These are phyloP conservation scores for Candida ortonii DNA, from an alignment of 805 yeast species.

Conservation along the genomic window DNA sequence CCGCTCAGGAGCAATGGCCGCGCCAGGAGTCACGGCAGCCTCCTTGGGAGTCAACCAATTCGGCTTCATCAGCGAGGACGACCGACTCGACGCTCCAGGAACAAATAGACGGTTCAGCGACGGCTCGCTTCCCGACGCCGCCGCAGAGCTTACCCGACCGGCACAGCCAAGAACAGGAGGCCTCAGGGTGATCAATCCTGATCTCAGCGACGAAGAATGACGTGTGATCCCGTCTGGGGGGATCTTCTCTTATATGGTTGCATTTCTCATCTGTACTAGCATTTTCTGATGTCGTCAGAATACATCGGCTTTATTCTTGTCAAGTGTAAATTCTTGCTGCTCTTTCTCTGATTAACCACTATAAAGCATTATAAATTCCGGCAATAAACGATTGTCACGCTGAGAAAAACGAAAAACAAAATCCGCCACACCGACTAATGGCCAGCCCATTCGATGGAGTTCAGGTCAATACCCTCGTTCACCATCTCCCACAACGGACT, in stretches of 20 bases:
- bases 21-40: constrained; percentile 9
- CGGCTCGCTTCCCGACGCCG: constrained; percentile 36
- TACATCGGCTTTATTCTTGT: too few species aligned
- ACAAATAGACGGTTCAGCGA: constrained; percentile 34
- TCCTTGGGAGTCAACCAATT: constrained; percentile 19
- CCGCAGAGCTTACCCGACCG: constrained; percentile 20
- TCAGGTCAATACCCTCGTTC: constrained; percentile 94
- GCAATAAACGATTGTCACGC: too few species aligned
- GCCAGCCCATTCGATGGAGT: constrained; percentile 96
- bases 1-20: constrained; percentile 8
- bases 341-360: too few species aligned
- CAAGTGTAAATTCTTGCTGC: too few species aligned
- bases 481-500: constrained; percentile 99
- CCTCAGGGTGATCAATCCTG: constrained; percentile 35
- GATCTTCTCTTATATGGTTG: too few species aligned
- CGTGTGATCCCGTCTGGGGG: not conserved
- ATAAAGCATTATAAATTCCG: too few species aligned
- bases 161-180: constrained; percentile 18
- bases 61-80: constrained; percentile 25
- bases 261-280: too few species aligned
- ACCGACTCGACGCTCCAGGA: constrained; percentile 23
- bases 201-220: constrained; percentile 23
- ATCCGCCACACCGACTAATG: constrained; percentile 57
- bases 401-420: too few species aligned
- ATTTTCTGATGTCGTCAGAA: too few species aligned